Evolutionary conservation across 2,329 filamentous ascomycete genomes (phyloP).

Genomic region (Fusarium sterilihyphosum): DNA sequence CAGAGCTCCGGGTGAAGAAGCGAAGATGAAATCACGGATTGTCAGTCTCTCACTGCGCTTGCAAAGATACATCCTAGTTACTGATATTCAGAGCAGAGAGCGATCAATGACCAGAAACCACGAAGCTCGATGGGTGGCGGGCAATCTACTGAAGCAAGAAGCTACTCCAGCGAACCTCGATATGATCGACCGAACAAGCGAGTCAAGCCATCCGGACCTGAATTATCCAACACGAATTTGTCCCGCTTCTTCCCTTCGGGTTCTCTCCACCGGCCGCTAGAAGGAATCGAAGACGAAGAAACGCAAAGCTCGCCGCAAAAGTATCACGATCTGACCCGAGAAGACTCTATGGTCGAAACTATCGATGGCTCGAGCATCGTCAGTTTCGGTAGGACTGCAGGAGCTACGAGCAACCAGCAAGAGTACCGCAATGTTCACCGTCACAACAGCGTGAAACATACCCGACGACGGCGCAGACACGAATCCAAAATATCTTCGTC

Average conservation of each 20-base stretch:
- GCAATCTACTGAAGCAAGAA: not conserved
- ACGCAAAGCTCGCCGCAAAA: not conserved
- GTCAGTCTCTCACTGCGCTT: constrained; percentile 28
- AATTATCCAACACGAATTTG: not conserved
- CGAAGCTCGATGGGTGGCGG: constrained; percentile 33
- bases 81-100: constrained; percentile 36
- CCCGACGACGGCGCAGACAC: constrained; percentile 13
- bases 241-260: constrained; percentile 2
- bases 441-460: not conserved
- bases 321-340: constrained; percentile 29
- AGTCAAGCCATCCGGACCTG: constrained; percentile 19
- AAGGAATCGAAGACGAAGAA: constrained; percentile 25
- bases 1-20: constrained; percentile 42
- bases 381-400: constrained; percentile 20
- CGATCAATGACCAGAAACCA: constrained; percentile 37
- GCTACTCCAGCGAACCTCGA: not conserved
- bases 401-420: constrained; percentile 5
- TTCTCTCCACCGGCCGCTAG: not conserved
- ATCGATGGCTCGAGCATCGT: constrained; percentile 28
- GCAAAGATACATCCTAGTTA: not conserved
- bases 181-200: constrained; percentile 38
- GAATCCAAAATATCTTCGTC: not conserved
- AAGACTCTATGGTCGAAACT: constrained; percentile 33
- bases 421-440: constrained; percentile 38
- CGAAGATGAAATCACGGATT: constrained; percentile 34